A percentile compares a stretch with the other conserved stretches of the same genome.
Evolutionary conservation across 495 filamentous ascomycete species (phyloP).

Genomic region (Penicillium desertorum): DNA sequence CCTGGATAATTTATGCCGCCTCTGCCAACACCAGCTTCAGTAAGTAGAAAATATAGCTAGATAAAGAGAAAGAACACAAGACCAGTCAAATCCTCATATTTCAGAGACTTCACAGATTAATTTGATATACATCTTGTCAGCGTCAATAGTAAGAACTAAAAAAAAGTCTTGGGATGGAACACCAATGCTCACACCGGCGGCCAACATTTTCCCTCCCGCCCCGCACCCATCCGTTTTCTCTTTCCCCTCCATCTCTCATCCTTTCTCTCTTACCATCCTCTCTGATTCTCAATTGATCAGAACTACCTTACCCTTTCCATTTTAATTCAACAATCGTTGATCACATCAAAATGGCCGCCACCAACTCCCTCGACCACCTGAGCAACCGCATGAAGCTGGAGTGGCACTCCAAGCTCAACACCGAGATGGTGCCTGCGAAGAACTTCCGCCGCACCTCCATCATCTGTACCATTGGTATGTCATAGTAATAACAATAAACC

Average conservation of each 20-base stretch:
- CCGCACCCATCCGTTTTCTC: constrained; percentile 29
- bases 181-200: constrained; percentile 29
- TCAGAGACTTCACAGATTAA: not conserved
- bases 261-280: constrained; percentile 16
- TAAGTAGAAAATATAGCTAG: constrained; percentile 1
- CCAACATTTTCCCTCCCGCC: constrained; percentile 45
- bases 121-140: constrained; percentile 1
- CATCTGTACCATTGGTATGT: constrained; percentile 93
- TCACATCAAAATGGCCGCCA: constrained; percentile 45
- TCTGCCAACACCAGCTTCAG: constrained; percentile 8
- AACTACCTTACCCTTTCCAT: constrained; percentile 15
- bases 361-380: constrained; percentile 74
- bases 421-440: constrained; percentile 74
- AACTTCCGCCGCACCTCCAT: constrained; percentile 96
- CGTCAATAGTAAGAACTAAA: not conserved
- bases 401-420: constrained; percentile 84
- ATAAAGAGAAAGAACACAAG: not conserved
- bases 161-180: constrained; percentile 5
- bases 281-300: constrained; percentile 18
- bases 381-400: constrained; percentile 79
- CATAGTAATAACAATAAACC: not conserved
- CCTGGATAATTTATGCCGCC: constrained; percentile 12
- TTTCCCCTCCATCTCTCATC: constrained; percentile 23
- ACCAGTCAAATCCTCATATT: not conserved
- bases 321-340: constrained; percentile 21